phyloP scores from a whole-genome alignment of 768 basidiomycete species.

The Tricholoma furcatifolium region DNA sequence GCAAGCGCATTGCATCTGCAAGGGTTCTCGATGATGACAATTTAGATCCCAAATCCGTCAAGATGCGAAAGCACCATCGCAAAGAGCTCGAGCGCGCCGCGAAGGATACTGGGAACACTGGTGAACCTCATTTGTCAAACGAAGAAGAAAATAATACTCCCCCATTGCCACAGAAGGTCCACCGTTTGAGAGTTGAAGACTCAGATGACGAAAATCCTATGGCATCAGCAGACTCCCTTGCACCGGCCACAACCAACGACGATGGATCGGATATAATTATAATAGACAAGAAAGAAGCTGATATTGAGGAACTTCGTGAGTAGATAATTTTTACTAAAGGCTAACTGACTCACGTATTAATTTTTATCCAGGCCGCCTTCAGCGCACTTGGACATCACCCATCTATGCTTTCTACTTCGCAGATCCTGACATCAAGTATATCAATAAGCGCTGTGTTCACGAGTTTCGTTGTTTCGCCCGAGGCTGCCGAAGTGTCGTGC shows the following conservation, averaged over 20 bases:
- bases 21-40: background rate
- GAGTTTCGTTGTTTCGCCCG: conserved; percentile 25
- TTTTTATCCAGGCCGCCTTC: background rate
- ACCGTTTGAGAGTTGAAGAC: background rate
- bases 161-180: background rate
- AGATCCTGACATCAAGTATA: conserved; percentile 1
- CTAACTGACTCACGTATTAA: no score
- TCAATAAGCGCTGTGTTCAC: conserved; percentile 20
- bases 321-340: background rate
- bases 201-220: background rate
- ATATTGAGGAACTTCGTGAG: background rate
- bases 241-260: background rate
- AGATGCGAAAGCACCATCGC: background rate
- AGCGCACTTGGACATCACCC: conserved; percentile 26
- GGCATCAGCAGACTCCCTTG: background rate
- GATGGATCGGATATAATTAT: background rate
- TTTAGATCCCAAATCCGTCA: background rate
- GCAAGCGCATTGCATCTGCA: background rate
- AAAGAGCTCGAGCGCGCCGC: background rate
- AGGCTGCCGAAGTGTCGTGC: conserved; percentile 16
- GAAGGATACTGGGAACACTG: background rate
- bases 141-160: background rate
- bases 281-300: background rate
- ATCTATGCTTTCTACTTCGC: conserved; percentile 31
- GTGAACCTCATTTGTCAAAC: background rate